Percentiles rank a stretch among this genome's conserved stretches.
These are phyloP conservation scores for Allantophomopsis cytisporea DNA, from an alignment of 2,329 filamentous ascomycete genomes.

Conservation along the genomic window DNA sequence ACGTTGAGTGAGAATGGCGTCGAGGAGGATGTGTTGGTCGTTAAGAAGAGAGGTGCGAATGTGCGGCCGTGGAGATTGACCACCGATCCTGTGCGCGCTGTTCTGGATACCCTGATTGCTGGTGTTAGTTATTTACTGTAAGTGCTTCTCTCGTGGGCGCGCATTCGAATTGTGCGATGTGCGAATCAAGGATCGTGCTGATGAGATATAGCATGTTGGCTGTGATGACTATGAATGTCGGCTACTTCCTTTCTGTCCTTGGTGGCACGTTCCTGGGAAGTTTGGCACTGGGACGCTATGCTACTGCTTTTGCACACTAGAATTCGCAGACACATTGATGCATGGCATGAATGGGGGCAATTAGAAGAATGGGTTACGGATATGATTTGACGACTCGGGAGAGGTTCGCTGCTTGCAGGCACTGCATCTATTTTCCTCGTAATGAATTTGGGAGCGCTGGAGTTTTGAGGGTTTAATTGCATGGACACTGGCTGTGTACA, in stretches of 20 bases:
- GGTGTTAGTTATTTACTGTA: slow-evolving; percentile 78
- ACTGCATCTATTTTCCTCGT: too few species aligned
- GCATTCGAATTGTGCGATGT: too few species aligned
- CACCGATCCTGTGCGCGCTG: slow-evolving; percentile 62
- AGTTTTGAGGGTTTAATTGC: too few species aligned
- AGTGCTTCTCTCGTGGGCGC: slow-evolving; percentile 28
- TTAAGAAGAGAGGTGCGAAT: slow-evolving; percentile 39
- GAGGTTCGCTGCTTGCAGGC: too few species aligned
- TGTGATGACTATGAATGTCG: slow-evolving; percentile 81
- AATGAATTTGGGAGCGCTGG: too few species aligned
- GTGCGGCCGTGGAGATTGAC: slow-evolving; percentile 66
- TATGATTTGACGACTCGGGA: too few species aligned
- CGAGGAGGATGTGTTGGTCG: slow-evolving; percentile 67
- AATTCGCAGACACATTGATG: neutral
- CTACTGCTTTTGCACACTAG: slow-evolving; percentile 8
- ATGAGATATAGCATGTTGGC: slow-evolving; percentile 61
- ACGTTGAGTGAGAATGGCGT: slow-evolving; percentile 63
- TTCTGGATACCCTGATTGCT: slow-evolving; percentile 56
- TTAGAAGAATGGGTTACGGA: too few species aligned
- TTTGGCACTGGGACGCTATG: slow-evolving; percentile 28
- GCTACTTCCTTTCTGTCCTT: slow-evolving; percentile 72
- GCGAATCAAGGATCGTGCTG: neutral
- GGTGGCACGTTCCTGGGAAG: slow-evolving; percentile 77
- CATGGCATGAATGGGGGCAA: too few species aligned
- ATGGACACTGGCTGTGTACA: too few species aligned